Percentiles rank a stretch among this genome's conserved stretches.
Conservation (phyloP, 2,329 filamentous ascomycete species). For the Microthyrium microscopicum region DNA sequence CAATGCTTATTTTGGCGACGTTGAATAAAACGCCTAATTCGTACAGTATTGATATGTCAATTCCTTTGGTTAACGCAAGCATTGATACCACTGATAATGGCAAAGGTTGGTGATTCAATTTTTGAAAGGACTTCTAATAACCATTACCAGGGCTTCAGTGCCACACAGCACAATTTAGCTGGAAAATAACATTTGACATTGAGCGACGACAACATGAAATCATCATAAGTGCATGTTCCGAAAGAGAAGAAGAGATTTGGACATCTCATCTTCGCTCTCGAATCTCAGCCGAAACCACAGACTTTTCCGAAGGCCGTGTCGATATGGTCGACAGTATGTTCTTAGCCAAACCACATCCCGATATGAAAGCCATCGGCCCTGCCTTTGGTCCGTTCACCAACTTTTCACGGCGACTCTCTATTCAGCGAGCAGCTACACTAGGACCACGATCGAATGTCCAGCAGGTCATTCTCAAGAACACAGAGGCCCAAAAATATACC, state of each 20-base stretch:
- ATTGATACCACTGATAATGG: conserved; percentile 62
- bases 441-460: conserved; percentile 50
- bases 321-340: conserved; percentile 25
- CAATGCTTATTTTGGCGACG: conserved; percentile 61
- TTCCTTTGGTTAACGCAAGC: conserved; percentile 47
- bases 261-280: conserved; percentile 45
- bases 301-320: conserved; percentile 31
- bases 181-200: conserved; percentile 78
- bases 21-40: conserved; percentile 45
- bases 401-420: conserved; percentile 52
- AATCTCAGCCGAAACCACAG: conserved; percentile 32
- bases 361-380: conserved; percentile 58
- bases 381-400: conserved; percentile 57
- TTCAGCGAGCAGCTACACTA: conserved; percentile 62
- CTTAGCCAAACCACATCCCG: conserved; percentile 34
- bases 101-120: conserved; percentile 35
- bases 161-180: conserved; percentile 70
- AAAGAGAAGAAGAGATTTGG: conserved; percentile 69
- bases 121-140: not conserved
- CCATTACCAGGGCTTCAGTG: conserved; percentile 57
- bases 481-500: conserved; percentile 46
- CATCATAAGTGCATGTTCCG: conserved; percentile 71
- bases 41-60: conserved; percentile 60
- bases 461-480: conserved; percentile 78
- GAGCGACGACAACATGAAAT: conserved; percentile 66